Base-by-base conservation (phyloP, 2,329 filamentous ascomycete species). In the Fusarium citri region DNA sequence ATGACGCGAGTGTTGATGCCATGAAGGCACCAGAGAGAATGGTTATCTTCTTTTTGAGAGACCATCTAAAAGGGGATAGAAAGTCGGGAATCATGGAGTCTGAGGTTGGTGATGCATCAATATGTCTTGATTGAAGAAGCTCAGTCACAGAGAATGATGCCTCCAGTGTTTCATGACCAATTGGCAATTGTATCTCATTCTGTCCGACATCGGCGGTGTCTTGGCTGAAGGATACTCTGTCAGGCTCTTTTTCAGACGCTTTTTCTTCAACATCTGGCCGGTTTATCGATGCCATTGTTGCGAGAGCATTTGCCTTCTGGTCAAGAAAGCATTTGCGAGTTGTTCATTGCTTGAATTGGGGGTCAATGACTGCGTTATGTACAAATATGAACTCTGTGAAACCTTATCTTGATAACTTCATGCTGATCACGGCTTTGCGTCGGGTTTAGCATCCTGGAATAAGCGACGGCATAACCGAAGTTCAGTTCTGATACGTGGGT, bases 1-100 rank as follows among this genome's bases (percentile, higher is more conserved):
- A 91, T 12, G 89, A 89, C 0, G 89, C 87, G n/a, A 91, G 77
- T 1, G 83, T 82, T 0, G 90, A 91, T 16, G 88, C 77, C 50
- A 77, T 57, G 22, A 78, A 77, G 1, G 76, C 65, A 1, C 69
- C 74, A 2, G 51, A 54, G 0, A 78, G 68, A 2, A 74, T 64
- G 2, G 46, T 40, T 0, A 47, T 51, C 43, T 78, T 78, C 42
- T 64, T 64, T 8, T 31, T 40, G 22, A 22, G 7, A 12, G 74
- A 25, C 69, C 68, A 74, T 6, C 47, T 51, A 12, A 65, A 73
- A 0, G 71, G 71, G 0, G 62, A 58, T 4, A 25, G 37, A 2
- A 58, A 68, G 14, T 23, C 48, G 6, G 37, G 8, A 2, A 16
- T 18, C 3, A 12, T 9, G 12, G 5, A 5, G n/a, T n/a, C 34